phyloP scores from a whole-genome alignment of 805 yeast genomes.

The Metschnikowia koreensis region DNA sequence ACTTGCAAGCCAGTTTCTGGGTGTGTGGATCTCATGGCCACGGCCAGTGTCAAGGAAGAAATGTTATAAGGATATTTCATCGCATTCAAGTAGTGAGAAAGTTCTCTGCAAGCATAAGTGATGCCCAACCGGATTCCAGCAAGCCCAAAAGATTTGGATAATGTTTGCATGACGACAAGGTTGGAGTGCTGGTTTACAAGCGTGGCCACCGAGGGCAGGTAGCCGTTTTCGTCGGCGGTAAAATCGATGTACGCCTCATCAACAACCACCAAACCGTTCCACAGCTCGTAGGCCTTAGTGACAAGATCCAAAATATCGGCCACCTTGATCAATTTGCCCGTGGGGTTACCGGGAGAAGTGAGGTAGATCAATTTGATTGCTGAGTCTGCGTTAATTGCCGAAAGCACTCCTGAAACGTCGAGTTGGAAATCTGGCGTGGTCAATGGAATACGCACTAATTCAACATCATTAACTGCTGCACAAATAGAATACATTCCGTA shows the following conservation, averaged over 20 bases:
- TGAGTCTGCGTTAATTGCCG: slow-evolving; percentile 52
- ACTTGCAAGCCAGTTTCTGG: slow-evolving; percentile 47
- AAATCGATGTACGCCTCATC: slow-evolving; percentile 98
- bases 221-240: slow-evolving; percentile 22
- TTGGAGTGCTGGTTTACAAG: slow-evolving; percentile 80
- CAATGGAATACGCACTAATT: slow-evolving; percentile 70
- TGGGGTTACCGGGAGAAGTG: slow-evolving; percentile 97
- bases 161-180: slow-evolving; percentile 83
- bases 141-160: slow-evolving; percentile 92
- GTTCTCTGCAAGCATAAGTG: slow-evolving; percentile 59
- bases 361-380: slow-evolving; percentile 72
- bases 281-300: slow-evolving; percentile 44
- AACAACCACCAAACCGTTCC: slow-evolving; percentile 79
- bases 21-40: slow-evolving; percentile 73
- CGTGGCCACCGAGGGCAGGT: slow-evolving; percentile 66
- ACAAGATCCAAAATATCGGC: slow-evolving; percentile 38
- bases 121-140: slow-evolving; percentile 93
- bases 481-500: slow-evolving; percentile 96
- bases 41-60: slow-evolving; percentile 71
- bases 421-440: slow-evolving; percentile 50
- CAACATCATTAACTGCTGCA: slow-evolving; percentile 87
- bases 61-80: slow-evolving; percentile 97
- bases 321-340: slow-evolving; percentile 62
- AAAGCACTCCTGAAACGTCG: slow-evolving; percentile 53
- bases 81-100: slow-evolving; percentile 72